phyloP scores from a whole-genome alignment of 1,139 yeast genomes.

The Geotrichum restrictum region DNA sequence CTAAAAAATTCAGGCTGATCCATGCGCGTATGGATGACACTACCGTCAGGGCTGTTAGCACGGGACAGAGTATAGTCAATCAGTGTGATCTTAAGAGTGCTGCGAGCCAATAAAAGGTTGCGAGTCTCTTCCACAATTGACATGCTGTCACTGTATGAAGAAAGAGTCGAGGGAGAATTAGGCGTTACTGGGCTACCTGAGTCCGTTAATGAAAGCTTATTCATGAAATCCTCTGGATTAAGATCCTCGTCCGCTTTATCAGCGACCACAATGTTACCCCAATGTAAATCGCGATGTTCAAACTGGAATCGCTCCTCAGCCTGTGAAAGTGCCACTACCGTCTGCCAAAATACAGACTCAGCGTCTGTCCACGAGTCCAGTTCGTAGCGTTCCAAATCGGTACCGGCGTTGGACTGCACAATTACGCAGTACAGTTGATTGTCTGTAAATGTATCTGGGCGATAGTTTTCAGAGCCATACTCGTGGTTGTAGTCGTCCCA shows the following conservation, averaged over 20 bases:
- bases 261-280: constrained; percentile 51
- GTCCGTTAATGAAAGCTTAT: constrained; percentile 7
- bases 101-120: constrained; percentile 18
- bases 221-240: constrained; percentile 5
- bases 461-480: constrained; percentile 36
- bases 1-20: constrained; percentile 52
- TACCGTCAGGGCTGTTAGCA: constrained; percentile 34
- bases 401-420: constrained; percentile 48
- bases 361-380: constrained; percentile 54
- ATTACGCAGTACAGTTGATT: constrained; percentile 46
- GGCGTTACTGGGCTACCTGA: background rate
- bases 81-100: constrained; percentile 43
- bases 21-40: constrained; percentile 36
- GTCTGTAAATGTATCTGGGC: constrained; percentile 39
- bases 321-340: constrained; percentile 45
- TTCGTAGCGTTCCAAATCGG: constrained; percentile 45
- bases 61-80: constrained; percentile 58
- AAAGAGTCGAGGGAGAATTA: constrained; percentile 2
- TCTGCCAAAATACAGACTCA: constrained; percentile 49
- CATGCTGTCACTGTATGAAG: background rate
- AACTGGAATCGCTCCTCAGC: constrained; percentile 52
- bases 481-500: constrained; percentile 44
- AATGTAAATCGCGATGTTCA: constrained; percentile 65
- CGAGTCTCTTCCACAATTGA: constrained; percentile 15
- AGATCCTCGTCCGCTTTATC: constrained; percentile 15